Conservation (phyloP, 352 stramenopile genomes). For the Phytophthora agathidicida region DNA sequence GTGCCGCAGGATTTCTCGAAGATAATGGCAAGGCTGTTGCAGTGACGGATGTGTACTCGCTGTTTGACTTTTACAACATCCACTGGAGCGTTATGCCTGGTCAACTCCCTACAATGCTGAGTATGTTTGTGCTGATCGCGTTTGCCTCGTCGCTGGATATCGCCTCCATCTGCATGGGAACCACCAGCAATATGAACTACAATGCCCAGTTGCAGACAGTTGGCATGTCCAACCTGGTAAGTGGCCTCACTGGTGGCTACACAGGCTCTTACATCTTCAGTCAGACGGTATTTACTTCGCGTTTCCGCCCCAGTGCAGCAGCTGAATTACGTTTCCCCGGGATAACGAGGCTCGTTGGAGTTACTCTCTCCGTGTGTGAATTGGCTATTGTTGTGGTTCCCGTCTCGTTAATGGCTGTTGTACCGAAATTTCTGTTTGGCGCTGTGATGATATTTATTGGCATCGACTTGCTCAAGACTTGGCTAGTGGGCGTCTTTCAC, state of each 20-base stretch:
- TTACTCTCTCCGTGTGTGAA: slow-evolving; percentile 64
- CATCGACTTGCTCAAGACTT: slow-evolving; percentile 92
- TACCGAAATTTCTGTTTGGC: slow-evolving; percentile 98
- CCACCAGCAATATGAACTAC: slow-evolving; percentile 91
- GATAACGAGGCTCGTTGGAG: slow-evolving; percentile 67
- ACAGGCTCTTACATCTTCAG: slow-evolving; percentile 94
- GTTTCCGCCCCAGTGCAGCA: slow-evolving; percentile 51
- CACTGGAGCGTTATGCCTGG: slow-evolving; percentile 79
- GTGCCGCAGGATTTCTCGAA: slow-evolving; percentile 86
- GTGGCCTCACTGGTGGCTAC: slow-evolving; percentile 85
- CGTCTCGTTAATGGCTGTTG: slow-evolving; percentile 89
- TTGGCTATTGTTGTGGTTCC: slow-evolving; percentile 75
- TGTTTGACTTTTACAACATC: slow-evolving; percentile 78
- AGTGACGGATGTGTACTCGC: slow-evolving; percentile 52
- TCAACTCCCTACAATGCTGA: slow-evolving; percentile 75
- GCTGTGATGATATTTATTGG: slow-evolving; percentile 97
- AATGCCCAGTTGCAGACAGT: slow-evolving; percentile 95
- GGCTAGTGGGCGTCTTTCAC: slow-evolving; percentile 61
- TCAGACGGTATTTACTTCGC: slow-evolving; percentile 91
- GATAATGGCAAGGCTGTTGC: slow-evolving; percentile 34
- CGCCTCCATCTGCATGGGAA: slow-evolving; percentile 94
- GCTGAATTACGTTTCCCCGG: slow-evolving; percentile 44
- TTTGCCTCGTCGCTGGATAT: slow-evolving; percentile 96
- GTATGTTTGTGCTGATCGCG: slow-evolving; percentile 95
- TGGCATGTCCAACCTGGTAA: slow-evolving; percentile 92